Base-by-base conservation (phyloP, 2,329 filamentous ascomycete species). In the Apiospora pterosperma region DNA sequence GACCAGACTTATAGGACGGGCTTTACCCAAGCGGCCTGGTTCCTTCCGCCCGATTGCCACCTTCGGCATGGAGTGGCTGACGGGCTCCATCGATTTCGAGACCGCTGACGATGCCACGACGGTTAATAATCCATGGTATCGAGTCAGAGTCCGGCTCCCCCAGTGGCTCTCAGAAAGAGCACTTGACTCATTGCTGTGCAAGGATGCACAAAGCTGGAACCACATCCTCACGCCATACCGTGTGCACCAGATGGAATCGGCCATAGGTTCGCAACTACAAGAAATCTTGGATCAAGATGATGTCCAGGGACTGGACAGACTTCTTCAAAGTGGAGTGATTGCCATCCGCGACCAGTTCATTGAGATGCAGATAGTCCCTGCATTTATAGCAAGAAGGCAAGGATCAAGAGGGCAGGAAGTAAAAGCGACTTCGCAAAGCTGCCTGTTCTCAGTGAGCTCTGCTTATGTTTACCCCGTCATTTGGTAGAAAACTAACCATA, bases 1-100 rank as follows among this genome's bases (percentile, higher is more conserved):
- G 16, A n/a, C 16, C 5, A 5, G 8, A 0, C 3, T 5, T 11
- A 3, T 3, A 11, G 28, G 1, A 5, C 16, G 16, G 1, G 3
- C 6, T 12, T 0, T 12, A 2, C 4, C 12, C 2, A 31, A 31
- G 2, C 44, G 28, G 0, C 2, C 5, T 4, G 14, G 25, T 2
- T 4, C 5, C 12, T 55, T 55, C 28, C 48, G 2, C 2, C 19
- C 48, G 4, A 55, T 8, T n/a, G 34, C 16, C 2, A 34, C 28
- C 1, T 5, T 55, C 6, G 48, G 48, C 16, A 1, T 34, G 8
- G 16, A 21, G 1, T 34, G 48, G 28, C 28, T 55, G 5, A 55
- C 48, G 3, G 48, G 48, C 14, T 34, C 28, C 25, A 5, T 55
- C 5, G 3, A 11, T 2, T 6, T 34, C 5, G 16, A 21, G 11